phyloP scores from a whole-genome alignment of 2,329 filamentous ascomycete genomes.

The Calonectria leucothoes region DNA sequence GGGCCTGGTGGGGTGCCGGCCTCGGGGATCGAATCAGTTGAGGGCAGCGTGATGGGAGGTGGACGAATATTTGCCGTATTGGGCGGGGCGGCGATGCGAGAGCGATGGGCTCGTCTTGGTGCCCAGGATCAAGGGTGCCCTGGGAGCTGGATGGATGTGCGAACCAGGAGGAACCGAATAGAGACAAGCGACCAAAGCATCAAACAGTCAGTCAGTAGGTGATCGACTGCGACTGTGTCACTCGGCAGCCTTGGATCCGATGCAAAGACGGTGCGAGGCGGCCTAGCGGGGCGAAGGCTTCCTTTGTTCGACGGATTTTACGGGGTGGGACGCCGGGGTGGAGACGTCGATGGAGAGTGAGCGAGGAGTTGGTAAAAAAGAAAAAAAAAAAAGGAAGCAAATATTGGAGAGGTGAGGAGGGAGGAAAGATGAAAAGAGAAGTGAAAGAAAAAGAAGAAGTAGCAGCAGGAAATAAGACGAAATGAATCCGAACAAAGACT shows the following conservation, averaged over 20 bases:
- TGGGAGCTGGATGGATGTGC: background rate
- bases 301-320: conserved; percentile 17
- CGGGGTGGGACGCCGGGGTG: conserved; percentile 12
- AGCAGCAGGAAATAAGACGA: background rate
- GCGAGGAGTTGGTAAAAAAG: background rate
- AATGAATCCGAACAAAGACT: background rate
- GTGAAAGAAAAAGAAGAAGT: background rate
- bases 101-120: background rate
- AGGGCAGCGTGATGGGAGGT: conserved; percentile 2
- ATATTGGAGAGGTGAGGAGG: background rate
- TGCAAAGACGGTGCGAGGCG: background rate
- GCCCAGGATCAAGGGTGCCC: background rate
- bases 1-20: conserved; percentile 8
- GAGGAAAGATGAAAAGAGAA: background rate
- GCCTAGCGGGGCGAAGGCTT: conserved; percentile 16
- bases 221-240: background rate
- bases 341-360: background rate
- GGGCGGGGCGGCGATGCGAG: conserved; percentile 8
- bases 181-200: background rate
- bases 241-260: conserved; percentile 20
- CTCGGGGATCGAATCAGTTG: background rate
- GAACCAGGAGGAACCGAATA: conserved; percentile 1
- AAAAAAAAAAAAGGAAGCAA: background rate
- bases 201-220: background rate
- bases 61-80: background rate